Conservation (phyloP, 2,329 filamentous ascomycete genomes). For the Fusarium burgessii region DNA sequence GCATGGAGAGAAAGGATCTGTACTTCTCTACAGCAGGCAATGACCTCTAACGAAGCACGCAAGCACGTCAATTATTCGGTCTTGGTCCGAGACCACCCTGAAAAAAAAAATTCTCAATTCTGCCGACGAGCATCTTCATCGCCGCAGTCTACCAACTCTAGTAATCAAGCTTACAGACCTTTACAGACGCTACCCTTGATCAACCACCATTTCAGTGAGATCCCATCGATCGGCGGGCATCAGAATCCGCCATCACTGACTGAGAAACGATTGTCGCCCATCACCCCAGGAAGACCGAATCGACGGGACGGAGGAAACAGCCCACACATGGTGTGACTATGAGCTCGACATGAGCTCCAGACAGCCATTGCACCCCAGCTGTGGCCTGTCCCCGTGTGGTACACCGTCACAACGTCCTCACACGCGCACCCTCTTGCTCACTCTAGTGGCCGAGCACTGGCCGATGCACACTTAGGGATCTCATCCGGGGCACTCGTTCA, state of each 20-base stretch:
- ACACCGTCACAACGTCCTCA: conserved; percentile 37
- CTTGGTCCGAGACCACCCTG: conserved; percentile 20
- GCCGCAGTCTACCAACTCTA: conserved; percentile 34
- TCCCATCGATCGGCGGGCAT: conserved; percentile 44
- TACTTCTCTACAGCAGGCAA: conserved; percentile 9
- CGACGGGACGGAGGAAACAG: conserved; percentile 45
- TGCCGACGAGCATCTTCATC: conserved; percentile 5
- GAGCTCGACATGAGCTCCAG: conserved; percentile 42
- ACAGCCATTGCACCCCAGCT: conserved; percentile 37
- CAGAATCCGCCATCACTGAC: conserved; percentile 37
- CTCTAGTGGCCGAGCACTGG: conserved; percentile 31
- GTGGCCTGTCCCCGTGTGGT: conserved; percentile 42
- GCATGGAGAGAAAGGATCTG: conserved; percentile 12
- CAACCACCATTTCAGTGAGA: conserved; percentile 41
- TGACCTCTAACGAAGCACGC: conserved; percentile 1
- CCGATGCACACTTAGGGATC: conserved; percentile 27
- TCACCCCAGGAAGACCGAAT: conserved; percentile 42
- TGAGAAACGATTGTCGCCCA: conserved; percentile 40
- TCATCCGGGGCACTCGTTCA: conserved; percentile 35
- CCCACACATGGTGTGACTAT: conserved; percentile 48
- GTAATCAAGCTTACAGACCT: conserved; percentile 29
- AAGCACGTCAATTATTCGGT: conserved; percentile 17
- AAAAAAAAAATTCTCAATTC: conserved; percentile 9
- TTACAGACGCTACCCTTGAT: conserved; percentile 32
- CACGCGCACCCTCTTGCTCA: conserved; percentile 34